A percentile compares a stretch with the other conserved stretches of the same genome.
phyloP scores from a whole-genome alignment of 2,329 filamentous ascomycete genomes.

The Trichoderma sp. region DNA sequence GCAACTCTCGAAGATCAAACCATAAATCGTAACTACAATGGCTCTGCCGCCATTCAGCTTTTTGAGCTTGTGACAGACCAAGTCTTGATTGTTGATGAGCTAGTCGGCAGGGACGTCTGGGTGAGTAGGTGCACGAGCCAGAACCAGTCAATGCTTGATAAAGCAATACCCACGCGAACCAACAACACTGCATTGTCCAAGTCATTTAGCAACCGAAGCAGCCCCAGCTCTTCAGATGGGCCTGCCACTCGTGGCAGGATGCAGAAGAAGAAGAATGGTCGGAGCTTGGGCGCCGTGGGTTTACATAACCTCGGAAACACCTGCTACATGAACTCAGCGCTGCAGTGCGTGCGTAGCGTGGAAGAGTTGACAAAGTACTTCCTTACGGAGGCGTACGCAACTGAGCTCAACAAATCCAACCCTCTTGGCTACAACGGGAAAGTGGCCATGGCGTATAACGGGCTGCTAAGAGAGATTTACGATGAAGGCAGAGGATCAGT shows the following conservation, averaged over 20 bases:
- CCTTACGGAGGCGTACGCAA: slow-evolving; percentile 69
- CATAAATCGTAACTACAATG: slow-evolving; percentile 74
- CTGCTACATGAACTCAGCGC: slow-evolving; percentile 98
- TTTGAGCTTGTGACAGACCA: slow-evolving; percentile 71
- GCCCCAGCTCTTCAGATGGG: slow-evolving; percentile 58
- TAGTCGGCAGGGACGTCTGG: slow-evolving; percentile 58
- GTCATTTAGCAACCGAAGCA: slow-evolving; percentile 59
- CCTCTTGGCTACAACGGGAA: slow-evolving; percentile 81
- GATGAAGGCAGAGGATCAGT: slow-evolving; percentile 68
- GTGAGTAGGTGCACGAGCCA: slow-evolving; percentile 53
- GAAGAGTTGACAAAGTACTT: slow-evolving; percentile 95
- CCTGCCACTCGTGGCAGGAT: slow-evolving; percentile 70
- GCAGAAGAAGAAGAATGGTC: slow-evolving; percentile 69
- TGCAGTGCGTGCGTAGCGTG: slow-evolving; percentile 91
- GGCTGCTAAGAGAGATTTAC: slow-evolving; percentile 77
- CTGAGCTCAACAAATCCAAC: slow-evolving; percentile 83
- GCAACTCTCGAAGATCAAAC: slow-evolving; percentile 62
- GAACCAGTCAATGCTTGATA: slow-evolving; percentile 39
- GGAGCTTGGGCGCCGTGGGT: slow-evolving; percentile 75
- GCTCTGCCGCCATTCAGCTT: slow-evolving; percentile 64
- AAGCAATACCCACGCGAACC: slow-evolving; percentile 39
- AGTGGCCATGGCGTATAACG: slow-evolving; percentile 82
- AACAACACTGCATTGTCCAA: slow-evolving; percentile 34
- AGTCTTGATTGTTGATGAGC: slow-evolving; percentile 82
- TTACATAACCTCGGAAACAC: slow-evolving; percentile 93